phyloP scores from a whole-genome alignment of 2,329 filamentous ascomycete species.

The Thelonectria olida region DNA sequence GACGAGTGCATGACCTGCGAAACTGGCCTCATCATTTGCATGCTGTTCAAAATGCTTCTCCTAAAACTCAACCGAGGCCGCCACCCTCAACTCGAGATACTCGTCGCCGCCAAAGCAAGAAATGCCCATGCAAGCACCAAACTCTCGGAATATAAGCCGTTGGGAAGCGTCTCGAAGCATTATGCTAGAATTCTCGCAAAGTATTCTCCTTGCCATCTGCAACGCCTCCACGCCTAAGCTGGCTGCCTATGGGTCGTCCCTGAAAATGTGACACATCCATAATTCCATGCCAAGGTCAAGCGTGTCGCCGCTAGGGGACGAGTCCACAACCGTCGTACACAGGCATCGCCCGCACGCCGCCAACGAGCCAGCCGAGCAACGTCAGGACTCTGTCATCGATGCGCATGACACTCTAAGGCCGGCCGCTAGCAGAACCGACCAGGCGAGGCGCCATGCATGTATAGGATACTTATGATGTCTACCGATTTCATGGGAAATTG shows the following conservation, averaged over 20 bases:
- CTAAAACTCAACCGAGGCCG: constrained; percentile 46
- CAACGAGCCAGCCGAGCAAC: no score
- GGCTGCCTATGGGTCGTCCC: constrained; percentile 58
- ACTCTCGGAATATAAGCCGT: constrained; percentile 63
- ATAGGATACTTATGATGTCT: no score
- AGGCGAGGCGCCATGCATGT: no score
- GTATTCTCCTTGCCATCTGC: constrained; percentile 32
- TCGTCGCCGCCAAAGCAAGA: constrained; percentile 50
- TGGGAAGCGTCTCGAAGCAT: constrained; percentile 35
- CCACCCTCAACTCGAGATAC: constrained; percentile 37
- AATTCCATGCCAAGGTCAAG: constrained; percentile 69
- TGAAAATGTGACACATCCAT: constrained; percentile 64
- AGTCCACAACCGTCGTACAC: no score
- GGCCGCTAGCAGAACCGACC: no score
- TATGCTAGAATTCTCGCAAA: constrained; percentile 31
- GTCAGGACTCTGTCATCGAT: no score
- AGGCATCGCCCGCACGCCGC: no score
- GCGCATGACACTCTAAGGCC: no score
- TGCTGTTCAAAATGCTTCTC: constrained; percentile 45
- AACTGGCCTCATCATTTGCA: constrained; percentile 56
- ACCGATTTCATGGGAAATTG: no score
- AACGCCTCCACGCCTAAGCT: constrained; percentile 45
- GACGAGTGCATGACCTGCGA: constrained; percentile 66
- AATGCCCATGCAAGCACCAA: constrained; percentile 61
- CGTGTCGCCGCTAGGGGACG: constrained; percentile 55